Evolutionary conservation across 169 alveolate species (phyloP), one percentile per base, ranked within the genome.

Genomic region (Plasmodium fragile): DNA sequence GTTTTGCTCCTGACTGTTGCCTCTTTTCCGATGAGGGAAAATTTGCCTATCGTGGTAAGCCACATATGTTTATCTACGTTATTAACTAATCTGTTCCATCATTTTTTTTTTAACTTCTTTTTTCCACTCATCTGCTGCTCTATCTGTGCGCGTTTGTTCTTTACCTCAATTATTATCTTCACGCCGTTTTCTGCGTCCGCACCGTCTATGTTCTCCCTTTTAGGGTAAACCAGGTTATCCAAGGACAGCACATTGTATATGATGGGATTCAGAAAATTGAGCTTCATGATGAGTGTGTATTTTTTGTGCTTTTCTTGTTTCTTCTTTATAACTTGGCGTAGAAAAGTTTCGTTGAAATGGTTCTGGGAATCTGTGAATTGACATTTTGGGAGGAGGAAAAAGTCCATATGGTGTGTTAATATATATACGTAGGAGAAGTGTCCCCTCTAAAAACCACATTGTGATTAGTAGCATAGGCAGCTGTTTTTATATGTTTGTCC

Each of bases 161-260:
- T 75, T 87, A 87, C 93, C 84, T 87, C 93, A 36, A 87, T 78
- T 55, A 87, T 87, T 30, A 87, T 87, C 75, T 87, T 87, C 18
- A 87, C 3, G 25, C 71, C 49, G 22, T 78, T 78, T 65, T 22
- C 80, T 16, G 43, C 16, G 28, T n/a, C 34, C n/a, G 2, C 36
- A 32, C 52, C 75, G n/a, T n/a, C 53, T 8, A 11, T 4, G 13
- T 87, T 34, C 72, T 41, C 53, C 72, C 81, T 30, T 39, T 78
- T 59, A n/a, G 83, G 70, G 30, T 72, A 65, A 45, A 83, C 34
- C 41, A 72, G 34, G 1, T 87, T 78, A 55, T 78, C 49, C 39
- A 69, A 28, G 41, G 89, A 87, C 36, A 87, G 45, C 45, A 77
- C 22, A 43, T 87, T 71, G 49, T 87, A 87, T 36, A 87, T 77